Evolutionary conservation across 148 eudicot species (phyloP).

Genomic region (Tetragonia tetragonoides): DNA sequence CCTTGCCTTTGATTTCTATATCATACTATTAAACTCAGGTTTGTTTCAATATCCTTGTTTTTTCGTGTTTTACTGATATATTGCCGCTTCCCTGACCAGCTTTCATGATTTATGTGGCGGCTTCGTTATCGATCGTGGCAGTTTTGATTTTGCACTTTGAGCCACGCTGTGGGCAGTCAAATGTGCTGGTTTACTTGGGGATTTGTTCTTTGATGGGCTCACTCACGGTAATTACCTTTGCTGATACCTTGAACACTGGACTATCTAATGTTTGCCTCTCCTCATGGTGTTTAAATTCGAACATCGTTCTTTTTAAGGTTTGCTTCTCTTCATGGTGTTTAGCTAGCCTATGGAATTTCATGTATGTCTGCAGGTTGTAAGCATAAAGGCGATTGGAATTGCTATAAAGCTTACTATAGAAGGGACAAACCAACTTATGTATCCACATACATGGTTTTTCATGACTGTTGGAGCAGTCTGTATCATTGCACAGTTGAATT

Average conservation of each 20-base stretch:
- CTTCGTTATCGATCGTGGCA: constrained; percentile 60
- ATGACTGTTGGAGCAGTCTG: constrained; percentile 62
- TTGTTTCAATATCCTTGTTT: neutral
- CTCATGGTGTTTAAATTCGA: neutral
- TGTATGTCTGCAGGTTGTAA: constrained; percentile 60
- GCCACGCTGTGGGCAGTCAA: constrained; percentile 84
- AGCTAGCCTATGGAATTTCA: constrained; percentile 1
- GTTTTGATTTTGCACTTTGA: constrained; percentile 65
- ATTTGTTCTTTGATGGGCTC: constrained; percentile 93
- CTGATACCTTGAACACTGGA: neutral
- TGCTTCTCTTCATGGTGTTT: neutral
- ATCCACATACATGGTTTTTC: constrained; percentile 82
- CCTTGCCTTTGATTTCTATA: neutral
- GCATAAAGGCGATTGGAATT: constrained; percentile 97
- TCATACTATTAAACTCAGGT: neutral
- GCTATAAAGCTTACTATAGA: constrained; percentile 83
- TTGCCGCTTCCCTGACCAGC: constrained; percentile 43
- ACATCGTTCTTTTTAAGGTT: neutral
- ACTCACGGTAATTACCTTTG: constrained; percentile 52
- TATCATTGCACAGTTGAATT: constrained; percentile 81
- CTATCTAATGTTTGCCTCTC: neutral
- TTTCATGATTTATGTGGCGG: constrained; percentile 69
- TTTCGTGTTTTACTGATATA: constrained; percentile 18
- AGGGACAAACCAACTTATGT: constrained; percentile 71
- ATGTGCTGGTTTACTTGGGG: constrained; percentile 79